Evolutionary conservation across 2,329 filamentous ascomycete genomes (phyloP).

Genomic region (Calonectria pseudoreteaudii): DNA sequence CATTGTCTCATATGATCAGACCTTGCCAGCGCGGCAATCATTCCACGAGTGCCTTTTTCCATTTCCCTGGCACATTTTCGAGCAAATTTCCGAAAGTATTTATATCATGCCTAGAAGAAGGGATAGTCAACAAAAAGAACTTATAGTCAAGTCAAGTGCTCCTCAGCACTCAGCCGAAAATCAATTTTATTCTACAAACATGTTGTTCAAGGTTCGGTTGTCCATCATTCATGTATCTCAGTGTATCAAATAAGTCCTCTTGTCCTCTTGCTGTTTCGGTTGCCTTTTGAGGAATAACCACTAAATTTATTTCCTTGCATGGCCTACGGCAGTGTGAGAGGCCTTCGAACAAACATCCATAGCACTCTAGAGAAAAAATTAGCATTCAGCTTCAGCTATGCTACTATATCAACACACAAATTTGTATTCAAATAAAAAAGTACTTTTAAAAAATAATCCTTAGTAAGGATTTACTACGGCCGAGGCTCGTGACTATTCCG

Average conservation of each 20-base stretch:
- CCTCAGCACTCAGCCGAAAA: not conserved
- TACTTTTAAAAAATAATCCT: not conserved
- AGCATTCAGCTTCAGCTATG: not conserved
- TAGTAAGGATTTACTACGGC: not conserved
- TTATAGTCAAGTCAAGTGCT: not conserved
- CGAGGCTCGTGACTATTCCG: not conserved
- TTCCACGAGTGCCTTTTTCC: not conserved
- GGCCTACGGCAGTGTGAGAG: not conserved
- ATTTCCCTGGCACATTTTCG: not conserved
- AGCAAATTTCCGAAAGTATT: not conserved
- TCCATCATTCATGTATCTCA: not conserved
- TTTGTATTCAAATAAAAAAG: not conserved
- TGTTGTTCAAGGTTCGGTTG: not conserved
- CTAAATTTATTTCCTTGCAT: not conserved
- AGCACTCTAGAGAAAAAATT: not conserved
- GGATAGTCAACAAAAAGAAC: not conserved
- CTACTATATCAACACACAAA: not conserved
- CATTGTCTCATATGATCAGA: not conserved
- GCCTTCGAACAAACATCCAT: not conserved
- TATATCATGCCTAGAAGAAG: not conserved
- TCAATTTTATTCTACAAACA: not conserved
- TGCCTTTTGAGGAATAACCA: not conserved
- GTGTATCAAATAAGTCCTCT: not conserved
- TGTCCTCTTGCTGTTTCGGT: not conserved
- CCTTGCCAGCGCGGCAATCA: not conserved